phyloP scores from a whole-genome alignment of 179 eudicot species.

The Actinidia chinensis region DNA sequence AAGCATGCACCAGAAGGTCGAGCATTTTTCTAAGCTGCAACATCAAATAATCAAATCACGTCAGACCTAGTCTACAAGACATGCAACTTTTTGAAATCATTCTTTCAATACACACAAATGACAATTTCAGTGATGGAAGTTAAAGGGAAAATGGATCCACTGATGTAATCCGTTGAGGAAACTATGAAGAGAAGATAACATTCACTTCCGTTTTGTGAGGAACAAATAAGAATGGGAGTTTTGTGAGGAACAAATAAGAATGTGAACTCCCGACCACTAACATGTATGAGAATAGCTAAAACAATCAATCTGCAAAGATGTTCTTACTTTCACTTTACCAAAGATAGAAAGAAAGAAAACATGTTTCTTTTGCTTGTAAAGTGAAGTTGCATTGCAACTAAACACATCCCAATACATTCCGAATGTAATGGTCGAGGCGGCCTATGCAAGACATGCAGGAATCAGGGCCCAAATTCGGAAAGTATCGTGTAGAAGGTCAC shows the following conservation, averaged over 20 bases:
- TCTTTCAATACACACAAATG: background rate
- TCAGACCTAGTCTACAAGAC: constrained; percentile 1
- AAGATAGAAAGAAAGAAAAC: background rate
- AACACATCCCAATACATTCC: background rate
- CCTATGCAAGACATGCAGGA: background rate
- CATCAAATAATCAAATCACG: constrained; percentile 17
- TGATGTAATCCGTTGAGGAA: background rate
- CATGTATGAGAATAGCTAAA: too few relatives aligned
- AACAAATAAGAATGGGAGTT: too few relatives aligned
- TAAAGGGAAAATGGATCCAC: background rate
- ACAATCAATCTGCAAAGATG: too few relatives aligned
- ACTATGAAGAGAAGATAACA: background rate
- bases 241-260: too few relatives aligned
- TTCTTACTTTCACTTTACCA: too few relatives aligned
- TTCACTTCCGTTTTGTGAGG: background rate
- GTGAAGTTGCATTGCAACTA: constrained; percentile 6
- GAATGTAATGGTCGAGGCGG: background rate
- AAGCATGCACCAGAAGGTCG: constrained; percentile 91
- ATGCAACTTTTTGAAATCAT: background rate
- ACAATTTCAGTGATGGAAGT: background rate
- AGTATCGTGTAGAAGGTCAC: background rate
- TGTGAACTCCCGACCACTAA: too few relatives aligned
- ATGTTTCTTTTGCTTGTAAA: background rate
- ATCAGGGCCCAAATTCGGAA: background rate
- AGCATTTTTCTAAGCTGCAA: constrained; percentile 95